Base-by-base conservation (phyloP, 441 rosid species). In the California macrophylla region DNA sequence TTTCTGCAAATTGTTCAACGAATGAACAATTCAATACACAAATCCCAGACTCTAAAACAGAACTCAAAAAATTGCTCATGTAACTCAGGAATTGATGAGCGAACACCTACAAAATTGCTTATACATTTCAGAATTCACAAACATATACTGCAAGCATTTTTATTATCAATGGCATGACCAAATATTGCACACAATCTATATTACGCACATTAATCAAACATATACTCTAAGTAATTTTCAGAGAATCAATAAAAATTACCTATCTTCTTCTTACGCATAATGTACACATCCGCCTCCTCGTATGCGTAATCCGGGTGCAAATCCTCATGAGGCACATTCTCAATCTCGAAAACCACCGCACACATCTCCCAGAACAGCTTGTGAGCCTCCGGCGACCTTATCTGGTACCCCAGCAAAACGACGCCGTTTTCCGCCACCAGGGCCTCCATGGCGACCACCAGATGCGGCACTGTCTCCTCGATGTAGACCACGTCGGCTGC, bases 401-500 rank as follows among this genome's bases (percentile, higher is more conserved):
- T 3, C 67, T 92, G 96, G 73, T 90, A 92, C 52, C 93, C 93
- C 58, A 90, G 74, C 69, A 92, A 68, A 71, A 90, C 85, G 1
- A 83, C 84, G 1, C 98, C 96, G 28, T 90, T 89, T 13, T 85
- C 91, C 64, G 85, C 83, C 86, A 92, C 74, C 28, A 92, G 68
- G 26, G 66, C 64, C 68, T 83, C 87, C 95, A 90, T 87, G 28
- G 92, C 92, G 50, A 79, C 76, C 72, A 89, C 83, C 8, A 92
- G 75, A 0, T 84, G 85, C 56, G 71, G 76, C 3, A 83, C 93
- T 0, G 88, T 77, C 24, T 92, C 91, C 76, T 90, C 91, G n/a
- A 92, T 87, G 71, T 92, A 92, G 47, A 90, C 96, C 10, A 92
- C 92, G 66, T 92, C 98, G n/a, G 97, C 82, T 45, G 96, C 96